Conservation (phyloP, 495 filamentous ascomycete species). For the Terfezia boudieri region DNA sequence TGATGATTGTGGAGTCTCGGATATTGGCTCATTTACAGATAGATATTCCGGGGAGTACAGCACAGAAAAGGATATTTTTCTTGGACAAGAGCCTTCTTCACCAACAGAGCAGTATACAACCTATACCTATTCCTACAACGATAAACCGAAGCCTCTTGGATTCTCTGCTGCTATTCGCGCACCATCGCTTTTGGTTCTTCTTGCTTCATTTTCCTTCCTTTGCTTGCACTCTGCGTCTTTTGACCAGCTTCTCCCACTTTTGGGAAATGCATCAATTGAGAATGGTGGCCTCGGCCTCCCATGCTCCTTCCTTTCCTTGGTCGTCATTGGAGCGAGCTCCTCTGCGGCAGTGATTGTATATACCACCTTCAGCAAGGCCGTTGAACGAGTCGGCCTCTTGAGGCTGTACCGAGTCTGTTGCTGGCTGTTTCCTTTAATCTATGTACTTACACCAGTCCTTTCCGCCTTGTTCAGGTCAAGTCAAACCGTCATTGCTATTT, state of each 20-base stretch:
- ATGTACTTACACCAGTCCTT: conserved; percentile 21
- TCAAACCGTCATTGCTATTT: conserved; percentile 13
- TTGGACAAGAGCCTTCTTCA: conserved; percentile 15
- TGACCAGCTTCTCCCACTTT: conserved; percentile 24
- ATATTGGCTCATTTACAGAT: background rate
- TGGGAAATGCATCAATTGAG: conserved; percentile 23
- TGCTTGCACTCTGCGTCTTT: conserved; percentile 26
- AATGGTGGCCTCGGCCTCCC: conserved; percentile 26
- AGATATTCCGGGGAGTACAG: conserved; percentile 9
- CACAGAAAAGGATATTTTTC: conserved; percentile 25
- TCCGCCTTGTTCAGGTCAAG: conserved; percentile 17
- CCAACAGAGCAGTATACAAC: conserved; percentile 2
- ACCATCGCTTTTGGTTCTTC: conserved; percentile 24
- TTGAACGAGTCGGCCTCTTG: conserved; percentile 22
- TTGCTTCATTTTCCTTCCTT: conserved; percentile 24
- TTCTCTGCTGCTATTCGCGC: conserved; percentile 23
- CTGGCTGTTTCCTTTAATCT: conserved; percentile 23
- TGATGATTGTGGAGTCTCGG: background rate
- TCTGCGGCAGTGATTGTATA: conserved; percentile 20
- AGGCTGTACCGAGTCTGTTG: conserved; percentile 21
- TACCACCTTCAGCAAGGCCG: conserved; percentile 14
- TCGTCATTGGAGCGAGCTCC: conserved; percentile 19
- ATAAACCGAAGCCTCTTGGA: conserved; percentile 21
- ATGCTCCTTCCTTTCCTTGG: conserved; percentile 22
- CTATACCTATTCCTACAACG: conserved; percentile 15